These are phyloP conservation scores for Borealophlyctis nickersoniae DNA, from an alignment of 192 early-diverging fungal species.

Conservation along the genomic window DNA sequence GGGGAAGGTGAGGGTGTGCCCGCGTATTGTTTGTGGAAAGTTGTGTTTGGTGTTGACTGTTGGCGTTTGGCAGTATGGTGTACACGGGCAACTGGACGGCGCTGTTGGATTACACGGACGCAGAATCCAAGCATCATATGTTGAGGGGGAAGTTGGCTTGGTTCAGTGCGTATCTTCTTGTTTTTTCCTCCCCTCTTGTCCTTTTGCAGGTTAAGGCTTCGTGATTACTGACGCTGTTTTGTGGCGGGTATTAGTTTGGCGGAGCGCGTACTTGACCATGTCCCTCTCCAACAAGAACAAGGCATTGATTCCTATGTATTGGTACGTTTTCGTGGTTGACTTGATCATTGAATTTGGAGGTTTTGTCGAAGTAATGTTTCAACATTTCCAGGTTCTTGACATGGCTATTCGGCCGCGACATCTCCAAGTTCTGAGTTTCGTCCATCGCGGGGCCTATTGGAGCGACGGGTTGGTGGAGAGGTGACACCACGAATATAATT, in stretches of 20 bases:
- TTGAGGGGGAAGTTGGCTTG: conserved; percentile 33
- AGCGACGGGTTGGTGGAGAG: no score
- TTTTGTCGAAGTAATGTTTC: neutral
- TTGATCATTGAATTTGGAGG: neutral
- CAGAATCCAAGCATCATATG: conserved; percentile 3
- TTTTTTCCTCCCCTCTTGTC: neutral
- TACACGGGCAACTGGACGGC: conserved; percentile 61
- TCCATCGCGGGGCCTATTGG: no score
- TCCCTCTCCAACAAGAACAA: conserved; percentile 66
- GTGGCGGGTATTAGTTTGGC: conserved; percentile 69
- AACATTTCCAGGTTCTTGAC: conserved; percentile 26
- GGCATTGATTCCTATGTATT: conserved; percentile 71
- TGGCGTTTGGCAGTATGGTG: conserved; percentile 58
- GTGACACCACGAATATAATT: no score
- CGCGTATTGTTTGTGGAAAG: no score
- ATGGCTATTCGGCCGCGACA: conserved; percentile 32
- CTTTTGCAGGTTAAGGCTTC: no score
- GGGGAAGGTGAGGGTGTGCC: conserved; percentile 36
- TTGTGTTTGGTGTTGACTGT: no score
- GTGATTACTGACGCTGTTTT: no score
- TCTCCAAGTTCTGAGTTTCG: conserved; percentile 29
- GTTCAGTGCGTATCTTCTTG: conserved; percentile 14
- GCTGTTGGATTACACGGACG: conserved; percentile 23
- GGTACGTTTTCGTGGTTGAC: conserved; percentile 36
- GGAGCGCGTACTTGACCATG: conserved; percentile 70